A percentile compares a stretch with the other conserved stretches of the same genome.
Evolutionary conservation across 2,329 filamentous ascomycete species (phyloP).

Genomic region (Emergomyces orientalis): DNA sequence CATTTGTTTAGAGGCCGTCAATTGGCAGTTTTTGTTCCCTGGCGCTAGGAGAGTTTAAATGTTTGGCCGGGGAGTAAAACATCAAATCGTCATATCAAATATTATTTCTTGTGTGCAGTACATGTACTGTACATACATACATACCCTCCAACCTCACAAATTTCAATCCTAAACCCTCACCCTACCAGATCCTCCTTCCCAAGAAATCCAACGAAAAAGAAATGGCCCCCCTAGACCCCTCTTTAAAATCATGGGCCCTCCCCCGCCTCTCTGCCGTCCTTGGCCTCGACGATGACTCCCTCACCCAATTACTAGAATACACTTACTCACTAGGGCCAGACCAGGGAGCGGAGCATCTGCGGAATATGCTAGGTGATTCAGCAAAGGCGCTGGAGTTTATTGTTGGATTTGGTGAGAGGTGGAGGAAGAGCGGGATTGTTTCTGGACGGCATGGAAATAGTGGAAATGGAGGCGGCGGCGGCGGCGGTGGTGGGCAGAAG

Average conservation of each 20-base stretch:
- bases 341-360: slow-evolving; percentile 74
- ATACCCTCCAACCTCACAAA: too few relatives aligned
- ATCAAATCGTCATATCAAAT: too few relatives aligned
- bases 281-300: slow-evolving; percentile 72
- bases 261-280: slow-evolving; percentile 70
- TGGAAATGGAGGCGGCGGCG: background rate
- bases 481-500: background rate
- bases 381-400: slow-evolving; percentile 65
- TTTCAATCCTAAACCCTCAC: too few relatives aligned
- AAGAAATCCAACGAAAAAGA: background rate
- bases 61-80: too few relatives aligned
- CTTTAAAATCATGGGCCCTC: slow-evolving; percentile 44
- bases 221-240: background rate
- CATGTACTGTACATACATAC: too few relatives aligned
- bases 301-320: slow-evolving; percentile 78
- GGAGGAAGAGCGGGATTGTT: slow-evolving; percentile 21
- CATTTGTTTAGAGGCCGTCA: too few relatives aligned
- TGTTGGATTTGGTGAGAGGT: slow-evolving; percentile 61
- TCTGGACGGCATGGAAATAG: slow-evolving; percentile 4
- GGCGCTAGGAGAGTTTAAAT: too few relatives aligned
- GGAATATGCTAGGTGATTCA: slow-evolving; percentile 78
- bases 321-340: slow-evolving; percentile 59
- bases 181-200: too few relatives aligned
- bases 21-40: too few relatives aligned
- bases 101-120: too few relatives aligned